Conservation (phyloP, 1,139 yeast species). For the Taphrina sp. region DNA sequence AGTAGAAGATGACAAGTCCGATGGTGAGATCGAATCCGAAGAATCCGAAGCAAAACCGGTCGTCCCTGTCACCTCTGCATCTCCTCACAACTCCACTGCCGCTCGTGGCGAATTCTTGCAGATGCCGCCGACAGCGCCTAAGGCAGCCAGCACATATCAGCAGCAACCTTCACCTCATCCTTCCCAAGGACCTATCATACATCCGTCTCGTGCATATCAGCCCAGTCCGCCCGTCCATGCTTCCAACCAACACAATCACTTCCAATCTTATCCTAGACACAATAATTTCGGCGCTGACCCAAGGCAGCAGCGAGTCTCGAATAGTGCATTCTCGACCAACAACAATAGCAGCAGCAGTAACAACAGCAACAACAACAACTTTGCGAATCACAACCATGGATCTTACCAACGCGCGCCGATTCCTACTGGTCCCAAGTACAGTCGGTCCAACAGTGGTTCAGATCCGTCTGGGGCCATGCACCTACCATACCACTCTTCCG, state of each 20-base stretch:
- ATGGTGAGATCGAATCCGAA: constrained; percentile 10
- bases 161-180: constrained; percentile 1
- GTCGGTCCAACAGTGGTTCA: constrained; percentile 3
- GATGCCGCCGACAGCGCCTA: constrained; percentile 18
- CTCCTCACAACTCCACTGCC: not conserved
- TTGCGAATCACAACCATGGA: no score
- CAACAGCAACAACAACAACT: not conserved
- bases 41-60: not conserved
- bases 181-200: not conserved
- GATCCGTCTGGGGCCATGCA: no score
- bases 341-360: not conserved
- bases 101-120: constrained; percentile 15
- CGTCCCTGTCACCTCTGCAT: not conserved
- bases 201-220: constrained; percentile 2
- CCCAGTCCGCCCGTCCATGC: not conserved
- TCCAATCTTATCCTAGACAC: constrained; percentile 1
- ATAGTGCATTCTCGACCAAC: not conserved
- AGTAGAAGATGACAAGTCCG: constrained; percentile 9
- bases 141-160: constrained; percentile 1
- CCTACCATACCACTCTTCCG: no score
- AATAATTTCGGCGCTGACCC: not conserved
- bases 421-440: constrained; percentile 14
- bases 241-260: not conserved
- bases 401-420: constrained; percentile 2
- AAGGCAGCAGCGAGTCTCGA: constrained; percentile 2